Percentiles rank a stretch among this genome's conserved stretches.
Evolutionary conservation across 768 basidiomycete genomes (phyloP).

Genomic region (Suillus subaureus): DNA sequence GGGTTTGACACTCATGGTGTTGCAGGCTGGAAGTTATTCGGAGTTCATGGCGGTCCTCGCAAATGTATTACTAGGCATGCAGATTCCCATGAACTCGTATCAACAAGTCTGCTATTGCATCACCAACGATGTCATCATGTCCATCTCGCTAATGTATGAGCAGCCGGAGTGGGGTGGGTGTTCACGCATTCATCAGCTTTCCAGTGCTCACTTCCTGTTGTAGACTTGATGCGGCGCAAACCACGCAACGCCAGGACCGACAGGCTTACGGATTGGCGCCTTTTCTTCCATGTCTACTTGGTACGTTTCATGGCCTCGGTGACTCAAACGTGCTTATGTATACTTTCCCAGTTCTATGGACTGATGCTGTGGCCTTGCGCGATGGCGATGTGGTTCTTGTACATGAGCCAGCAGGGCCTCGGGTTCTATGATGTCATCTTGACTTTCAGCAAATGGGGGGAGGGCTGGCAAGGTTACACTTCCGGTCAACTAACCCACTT

Average conservation of each 20-base stretch:
- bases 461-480: constrained; percentile 37
- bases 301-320: constrained; percentile 30
- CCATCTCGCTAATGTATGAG: constrained; percentile 45
- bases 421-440: constrained; percentile 38
- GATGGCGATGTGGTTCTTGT: constrained; percentile 44
- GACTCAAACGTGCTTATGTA: background rate
- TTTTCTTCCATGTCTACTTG: constrained; percentile 51
- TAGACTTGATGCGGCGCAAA: constrained; percentile 41
- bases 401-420: constrained; percentile 38
- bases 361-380: constrained; percentile 47
- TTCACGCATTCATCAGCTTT: background rate
- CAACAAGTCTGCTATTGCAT: constrained; percentile 51
- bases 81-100: constrained; percentile 49
- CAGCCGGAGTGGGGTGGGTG: constrained; percentile 40
- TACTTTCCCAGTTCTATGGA: constrained; percentile 38
- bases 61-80: constrained; percentile 54
- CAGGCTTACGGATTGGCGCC: constrained; percentile 48
- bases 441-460: constrained; percentile 41
- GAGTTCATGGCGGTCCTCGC: constrained; percentile 53
- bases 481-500: constrained; percentile 35
- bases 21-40: constrained; percentile 47
- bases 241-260: constrained; percentile 48
- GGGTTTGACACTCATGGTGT: constrained; percentile 7
- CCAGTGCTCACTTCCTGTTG: background rate
- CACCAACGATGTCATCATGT: constrained; percentile 44